These are phyloP conservation scores for Naganishia cerealis DNA, from an alignment of 1,284 basidiomycete genomes.

Conservation along the genomic window DNA sequence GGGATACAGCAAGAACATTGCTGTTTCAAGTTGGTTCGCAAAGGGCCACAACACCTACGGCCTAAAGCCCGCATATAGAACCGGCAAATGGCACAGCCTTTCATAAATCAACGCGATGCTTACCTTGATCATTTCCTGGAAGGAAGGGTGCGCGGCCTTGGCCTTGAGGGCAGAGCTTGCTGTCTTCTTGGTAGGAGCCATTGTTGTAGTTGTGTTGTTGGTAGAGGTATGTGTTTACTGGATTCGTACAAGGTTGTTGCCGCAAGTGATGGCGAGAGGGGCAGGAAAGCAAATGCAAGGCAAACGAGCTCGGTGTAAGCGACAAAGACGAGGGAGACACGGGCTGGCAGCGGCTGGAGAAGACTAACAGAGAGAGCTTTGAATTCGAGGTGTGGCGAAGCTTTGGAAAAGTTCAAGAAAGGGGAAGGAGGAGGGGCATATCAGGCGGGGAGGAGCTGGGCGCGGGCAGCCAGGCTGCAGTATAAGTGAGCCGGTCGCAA, in stretches of 20 bases:
- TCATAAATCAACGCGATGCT: conserved; percentile 36
- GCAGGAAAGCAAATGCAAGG: background rate
- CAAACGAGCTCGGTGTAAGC: conserved; percentile 21
- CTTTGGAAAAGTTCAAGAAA: background rate
- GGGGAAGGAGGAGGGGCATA: conserved; percentile 9
- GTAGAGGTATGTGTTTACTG: background rate
- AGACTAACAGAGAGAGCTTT: conserved; percentile 18
- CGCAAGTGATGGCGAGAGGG: conserved; percentile 24
- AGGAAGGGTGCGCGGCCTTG: conserved; percentile 52
- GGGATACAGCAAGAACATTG: background rate
- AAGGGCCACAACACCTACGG: background rate
- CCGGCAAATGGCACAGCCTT: conserved; percentile 7
- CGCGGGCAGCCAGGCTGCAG: background rate
- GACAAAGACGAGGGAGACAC: conserved; percentile 1
- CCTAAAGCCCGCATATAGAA: background rate
- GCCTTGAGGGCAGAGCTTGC: conserved; percentile 45
- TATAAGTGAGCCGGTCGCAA: conserved; percentile 24
- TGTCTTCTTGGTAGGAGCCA: conserved; percentile 45
- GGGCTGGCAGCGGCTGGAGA: background rate
- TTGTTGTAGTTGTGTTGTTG: conserved; percentile 38
- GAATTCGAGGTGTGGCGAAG: background rate
- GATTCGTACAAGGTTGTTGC: background rate
- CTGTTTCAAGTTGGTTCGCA: background rate
- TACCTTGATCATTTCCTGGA: conserved; percentile 56
- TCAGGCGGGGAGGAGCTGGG: conserved; percentile 11